Base-by-base conservation (phyloP, 2,329 filamentous ascomycete genomes). In the Phialophora tarda region DNA sequence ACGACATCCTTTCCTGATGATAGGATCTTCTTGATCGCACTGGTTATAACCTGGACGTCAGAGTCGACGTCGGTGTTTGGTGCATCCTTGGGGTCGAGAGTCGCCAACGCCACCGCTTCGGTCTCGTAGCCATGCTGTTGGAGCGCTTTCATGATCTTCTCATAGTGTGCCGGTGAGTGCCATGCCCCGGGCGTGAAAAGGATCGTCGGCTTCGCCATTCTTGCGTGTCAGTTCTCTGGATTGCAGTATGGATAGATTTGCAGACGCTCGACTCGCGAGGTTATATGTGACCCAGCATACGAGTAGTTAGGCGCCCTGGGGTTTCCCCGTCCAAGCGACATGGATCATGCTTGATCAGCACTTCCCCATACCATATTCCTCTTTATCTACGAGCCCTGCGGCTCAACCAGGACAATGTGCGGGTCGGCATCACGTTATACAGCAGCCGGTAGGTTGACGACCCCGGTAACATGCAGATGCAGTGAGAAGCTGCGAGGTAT, bases 111-210 rank as follows among this genome's bases (percentile, higher is more conserved):
- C 7, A 57, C 41, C 44, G 32, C 34, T 47, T 54, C 44, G 38
- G 38, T 57, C 8, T 24, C 21, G 48, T 59, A 63, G 26, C 47
- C 38, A 41, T 64, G 62, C 78, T 80, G 23, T 77, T 74, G 8
- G 28, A 80, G 75, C 14, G 73, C 67, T 10, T 65, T 48, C 11
- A 64, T 75, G 3, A 79, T 69, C 12, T 65, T 65, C 4, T 67
- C 67, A 59, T 74, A 77, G 67, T 67, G 71, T 5, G 57, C 64
- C 17, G 78, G 77, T 1, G 71, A 67, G 71, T 81, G 78, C 77
- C 75, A 77, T 34, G 75, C 76, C n/a, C 78, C 78, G 2, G 75
- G 77, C 2, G 78, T 66, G 51, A 79, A 63, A 56, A 78, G 73
- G 44, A 80, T 70, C 11, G 75, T 71, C 1, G 76, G 77, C 66